Base-by-base conservation (phyloP, 495 filamentous ascomycete species). In the Trichocladium antarcticum region DNA sequence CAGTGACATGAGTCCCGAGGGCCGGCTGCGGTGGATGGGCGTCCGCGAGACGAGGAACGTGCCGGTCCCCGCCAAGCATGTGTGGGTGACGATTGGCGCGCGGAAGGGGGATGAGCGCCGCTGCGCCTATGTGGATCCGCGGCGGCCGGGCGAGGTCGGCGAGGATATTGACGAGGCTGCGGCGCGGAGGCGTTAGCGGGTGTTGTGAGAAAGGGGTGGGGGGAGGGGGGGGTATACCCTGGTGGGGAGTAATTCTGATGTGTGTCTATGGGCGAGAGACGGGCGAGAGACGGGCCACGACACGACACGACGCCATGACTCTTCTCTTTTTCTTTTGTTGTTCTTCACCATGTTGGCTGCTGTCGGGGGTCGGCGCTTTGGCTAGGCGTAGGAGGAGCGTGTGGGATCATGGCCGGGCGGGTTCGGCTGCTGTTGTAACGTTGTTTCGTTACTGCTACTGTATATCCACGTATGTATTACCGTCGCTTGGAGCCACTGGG, bases 41-140 rank as follows among this genome's bases (percentile, higher is more conserved):
- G 62, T 71, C 22, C 74, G 81, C 46, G 81, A 86, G 66, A 73
- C 75, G n/a, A 69, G 73, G 32, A 71, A 75, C 38, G 73, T 75
- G 10, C 78, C 75, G 39, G 64, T 65, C 11, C 74, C 74, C 0
- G 66, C 70, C 38, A 89, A 88, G 66, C 78, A 84, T 45, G 85
- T 88, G 15, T 92, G 87, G 87, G 85, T 85, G 4, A 87, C 81
- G 0, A 84, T 92, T 32, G 87, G 87, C 4, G 83, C 84, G 8
- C 76, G 78, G 40, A 78, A 78, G 53, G 87, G 85, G 2, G 87
- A 94, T 67, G 74, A 68, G 44, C 60, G 74, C 24, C 56, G 68
- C 47, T 69, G 68, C 12, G 67, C 71, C n/a, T 61, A 68, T 43
- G 72, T 78, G 35, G 74, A 78, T 51, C 75, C 74, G 20, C 62